Evolutionary conservation across 176 grass and related monocot genomes (phyloP), one percentile per base, ranked within the genome.

Genomic region (Zea luxurians): DNA sequence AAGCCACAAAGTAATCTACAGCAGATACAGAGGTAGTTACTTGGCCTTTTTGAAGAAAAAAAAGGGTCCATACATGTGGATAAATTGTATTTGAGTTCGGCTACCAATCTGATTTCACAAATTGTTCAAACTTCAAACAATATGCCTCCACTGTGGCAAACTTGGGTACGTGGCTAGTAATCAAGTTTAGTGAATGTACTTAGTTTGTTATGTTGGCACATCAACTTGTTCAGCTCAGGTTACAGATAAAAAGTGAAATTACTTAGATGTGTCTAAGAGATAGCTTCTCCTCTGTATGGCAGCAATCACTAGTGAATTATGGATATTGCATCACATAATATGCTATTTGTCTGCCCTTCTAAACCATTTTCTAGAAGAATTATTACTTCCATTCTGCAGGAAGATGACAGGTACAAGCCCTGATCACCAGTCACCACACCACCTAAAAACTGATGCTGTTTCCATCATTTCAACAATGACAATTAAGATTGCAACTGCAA

Each of bases 251-350:
- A 67, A n/a, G 10, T 47, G 10, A 68, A 46, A 17, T 68, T 46
- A 68, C 6, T 68, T 68, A 46, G 4, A 43, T 68, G 41, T 69
- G 10, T 47, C 20, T 67, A 67, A 16, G 16, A 67, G 8, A 68
- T 27, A 18, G 16, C 1, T 13, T 8, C 27, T 42, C 37, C 62
- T 10, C 15, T 17, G 37, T 66, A 66, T 66, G 7, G 9, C 48
- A 66, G 47, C 37, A 60, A 15, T 80, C 10, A 74, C 7, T 54
- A 74, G 61, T 64, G 18, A 65, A 42, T 69, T 43, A 43, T 66
- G 37, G 8, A 66, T 44, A 67, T 20, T 44, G 40, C 16, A 67
- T 67, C 65, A 35, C 59, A 43, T 54, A 2, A 43, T 18, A 66
- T 42, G 40, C 3, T n/a, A 41, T 43, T 15, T 42, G 63, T 42